Evolutionary conservation across 352 stramenopile genomes (phyloP).

Genomic region (Phytophthora pisi): DNA sequence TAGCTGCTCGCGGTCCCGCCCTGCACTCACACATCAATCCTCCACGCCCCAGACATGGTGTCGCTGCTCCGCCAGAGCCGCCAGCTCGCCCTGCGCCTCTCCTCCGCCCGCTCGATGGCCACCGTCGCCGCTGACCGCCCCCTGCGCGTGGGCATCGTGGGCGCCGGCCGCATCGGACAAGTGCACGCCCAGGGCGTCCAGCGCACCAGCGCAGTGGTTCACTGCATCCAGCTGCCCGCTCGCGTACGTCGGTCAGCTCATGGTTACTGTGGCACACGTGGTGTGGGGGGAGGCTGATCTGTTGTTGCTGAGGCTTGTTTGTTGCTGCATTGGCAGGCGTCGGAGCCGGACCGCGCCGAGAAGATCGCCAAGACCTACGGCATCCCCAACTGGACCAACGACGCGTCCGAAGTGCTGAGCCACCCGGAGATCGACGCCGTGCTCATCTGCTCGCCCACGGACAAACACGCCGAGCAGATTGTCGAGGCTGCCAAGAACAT

Average conservation of each 20-base stretch:
- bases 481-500: constrained; percentile 90
- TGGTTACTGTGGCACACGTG: neutral
- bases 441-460: constrained; percentile 96
- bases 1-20: neutral
- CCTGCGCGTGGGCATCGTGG: constrained; percentile 71
- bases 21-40: constrained; percentile 12
- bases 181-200: constrained; percentile 65
- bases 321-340: constrained; percentile 16
- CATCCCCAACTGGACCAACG: constrained; percentile 70
- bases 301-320: neutral
- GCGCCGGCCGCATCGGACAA: constrained; percentile 67
- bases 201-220: constrained; percentile 51
- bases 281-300: constrained; percentile 6
- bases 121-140: constrained; percentile 19
- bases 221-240: constrained; percentile 41
- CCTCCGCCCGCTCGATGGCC: constrained; percentile 21
- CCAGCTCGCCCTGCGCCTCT: constrained; percentile 11
- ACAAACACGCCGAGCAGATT: constrained; percentile 95
- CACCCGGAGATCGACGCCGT: constrained; percentile 95
- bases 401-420: constrained; percentile 91
- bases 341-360: constrained; percentile 36
- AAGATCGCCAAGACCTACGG: constrained; percentile 45
- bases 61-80: constrained; percentile 10
- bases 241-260: constrained; percentile 13
- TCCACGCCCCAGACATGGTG: constrained; percentile 4